Evolutionary conservation across 768 basidiomycete species (phyloP), one percentile per base, ranked within the genome.

Genomic region (Termitomyces sp.): DNA sequence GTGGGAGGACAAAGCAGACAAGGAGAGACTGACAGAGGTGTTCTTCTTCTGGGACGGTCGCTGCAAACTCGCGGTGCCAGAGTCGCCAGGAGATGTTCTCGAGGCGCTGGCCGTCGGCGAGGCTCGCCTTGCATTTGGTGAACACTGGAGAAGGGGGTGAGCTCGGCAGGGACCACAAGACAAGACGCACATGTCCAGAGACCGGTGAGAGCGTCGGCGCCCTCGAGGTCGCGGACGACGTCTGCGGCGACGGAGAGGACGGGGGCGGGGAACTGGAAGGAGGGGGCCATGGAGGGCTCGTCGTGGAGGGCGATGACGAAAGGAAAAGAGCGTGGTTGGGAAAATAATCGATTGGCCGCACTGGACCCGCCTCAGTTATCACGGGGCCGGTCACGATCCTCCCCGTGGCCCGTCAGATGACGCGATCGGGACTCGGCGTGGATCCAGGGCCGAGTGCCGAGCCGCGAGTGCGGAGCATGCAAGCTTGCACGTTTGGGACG

Each of bases 11-110:
- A n/a, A n/a, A n/a, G n/a, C n/a, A n/a, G n/a, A n/a, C n/a, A n/a
- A 26, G 26, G 26, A 26, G 26, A 26, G 26, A 4, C 24, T 36
- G 45, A 26, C n/a, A 26, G 24, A 16, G 44, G 1, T 13, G 33
- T 38, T 9, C 18, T n/a, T n/a, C n/a, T n/a, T n/a, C n/a, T n/a
- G n/a, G n/a, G n/a, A n/a, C n/a, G n/a, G n/a, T n/a, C n/a, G n/a
- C 68, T 53, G 77, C 69, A 65, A 88, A 74, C 60, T 88, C 83
- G 61, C 84, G 80, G 68, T 88, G 82, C 87, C 90, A 90, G 8
- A 94, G 74, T 53, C 92, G 77, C 92, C 92, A 95, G 3, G 88
- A 85, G 54, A 94, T 86, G 66, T 95, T 93, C 73, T 94, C 92
- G 30, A 94, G 79, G 30, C 92, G 74, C 6, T 76, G 79, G n/a